Evolutionary conservation across 495 filamentous ascomycete genomes (phyloP).

Genomic region (Tuber calosporum): DNA sequence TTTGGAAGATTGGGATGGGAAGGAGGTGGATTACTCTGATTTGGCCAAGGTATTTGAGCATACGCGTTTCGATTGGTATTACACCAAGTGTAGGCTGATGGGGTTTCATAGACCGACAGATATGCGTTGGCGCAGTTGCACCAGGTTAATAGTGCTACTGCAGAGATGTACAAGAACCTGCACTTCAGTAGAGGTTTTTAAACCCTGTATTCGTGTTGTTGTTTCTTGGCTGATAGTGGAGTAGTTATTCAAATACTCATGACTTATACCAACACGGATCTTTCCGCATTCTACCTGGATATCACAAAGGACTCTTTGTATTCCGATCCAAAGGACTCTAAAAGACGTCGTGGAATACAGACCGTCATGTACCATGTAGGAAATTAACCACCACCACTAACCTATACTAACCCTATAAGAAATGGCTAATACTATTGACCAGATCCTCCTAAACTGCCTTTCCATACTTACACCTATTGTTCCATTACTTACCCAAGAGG

Average conservation of each 20-base stretch:
- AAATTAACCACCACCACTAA: not conserved
- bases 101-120: slow-evolving; percentile 50
- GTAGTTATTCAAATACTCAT: slow-evolving; percentile 56
- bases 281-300: slow-evolving; percentile 92
- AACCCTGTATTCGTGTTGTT: not conserved
- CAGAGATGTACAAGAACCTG: slow-evolving; percentile 57
- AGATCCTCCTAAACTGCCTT: slow-evolving; percentile 61
- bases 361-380: slow-evolving; percentile 55
- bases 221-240: not conserved
- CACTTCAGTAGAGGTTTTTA: slow-evolving; percentile 64
- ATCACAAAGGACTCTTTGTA: slow-evolving; percentile 84
- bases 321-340: slow-evolving; percentile 58
- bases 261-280: slow-evolving; percentile 67
- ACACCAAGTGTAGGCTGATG: slow-evolving; percentile 40
- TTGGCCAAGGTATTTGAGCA: slow-evolving; percentile 19
- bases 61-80: slow-evolving; percentile 42
- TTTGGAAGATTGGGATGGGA: slow-evolving; percentile 53
- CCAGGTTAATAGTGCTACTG: slow-evolving; percentile 54
- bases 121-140: slow-evolving; percentile 71
- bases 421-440: not conserved
- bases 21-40: slow-evolving; percentile 44
- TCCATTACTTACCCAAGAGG: slow-evolving; percentile 78
- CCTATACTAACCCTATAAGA: not conserved
- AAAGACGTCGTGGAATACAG: slow-evolving; percentile 52
- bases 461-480: slow-evolving; percentile 72